These are phyloP conservation scores for Hirschfeldia incana DNA, from an alignment of 345 rosid genomes.

Conservation along the genomic window DNA sequence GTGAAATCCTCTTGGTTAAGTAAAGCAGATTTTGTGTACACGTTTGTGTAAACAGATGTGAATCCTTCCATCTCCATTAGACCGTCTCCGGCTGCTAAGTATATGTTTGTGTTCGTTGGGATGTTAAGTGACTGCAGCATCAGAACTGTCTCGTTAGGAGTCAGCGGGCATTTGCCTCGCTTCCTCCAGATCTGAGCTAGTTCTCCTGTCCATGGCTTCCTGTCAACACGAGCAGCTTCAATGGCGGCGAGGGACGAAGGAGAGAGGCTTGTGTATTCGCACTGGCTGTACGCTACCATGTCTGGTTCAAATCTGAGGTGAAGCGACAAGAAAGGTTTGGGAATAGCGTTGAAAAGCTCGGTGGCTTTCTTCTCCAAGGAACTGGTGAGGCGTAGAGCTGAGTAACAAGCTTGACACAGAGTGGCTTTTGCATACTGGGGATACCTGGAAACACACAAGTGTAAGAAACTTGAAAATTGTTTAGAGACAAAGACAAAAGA, in stretches of 20 bases:
- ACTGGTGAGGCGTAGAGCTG: neutral
- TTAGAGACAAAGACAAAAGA: neutral
- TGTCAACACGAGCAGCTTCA: conserved; percentile 68
- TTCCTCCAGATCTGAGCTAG: conserved; percentile 76
- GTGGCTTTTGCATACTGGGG: neutral
- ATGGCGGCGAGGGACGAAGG: neutral
- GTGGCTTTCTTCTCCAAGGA: neutral
- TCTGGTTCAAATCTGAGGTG: neutral
- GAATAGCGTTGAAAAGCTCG: neutral
- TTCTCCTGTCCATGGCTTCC: conserved; percentile 90
- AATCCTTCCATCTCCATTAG: conserved; percentile 65
- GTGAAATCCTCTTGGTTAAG: conserved; percentile 78
- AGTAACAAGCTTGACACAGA: neutral
- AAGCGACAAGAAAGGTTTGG: neutral
- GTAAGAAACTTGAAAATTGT: neutral
- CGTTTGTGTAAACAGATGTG: neutral
- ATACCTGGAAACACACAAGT: neutral
- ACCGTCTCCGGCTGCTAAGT: conserved; percentile 96
- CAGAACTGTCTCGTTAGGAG: conserved; percentile 83
- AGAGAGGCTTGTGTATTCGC: neutral
- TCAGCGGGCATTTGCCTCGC: conserved; percentile 91
- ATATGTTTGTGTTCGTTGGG: conserved; percentile 71
- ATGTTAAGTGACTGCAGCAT: conserved; percentile 72
- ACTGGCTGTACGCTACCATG: neutral
- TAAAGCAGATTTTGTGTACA: conserved; percentile 59